phyloP scores from a whole-genome alignment of 1,284 basidiomycete species.

The Cutaneotrichosporon sp. region DNA sequence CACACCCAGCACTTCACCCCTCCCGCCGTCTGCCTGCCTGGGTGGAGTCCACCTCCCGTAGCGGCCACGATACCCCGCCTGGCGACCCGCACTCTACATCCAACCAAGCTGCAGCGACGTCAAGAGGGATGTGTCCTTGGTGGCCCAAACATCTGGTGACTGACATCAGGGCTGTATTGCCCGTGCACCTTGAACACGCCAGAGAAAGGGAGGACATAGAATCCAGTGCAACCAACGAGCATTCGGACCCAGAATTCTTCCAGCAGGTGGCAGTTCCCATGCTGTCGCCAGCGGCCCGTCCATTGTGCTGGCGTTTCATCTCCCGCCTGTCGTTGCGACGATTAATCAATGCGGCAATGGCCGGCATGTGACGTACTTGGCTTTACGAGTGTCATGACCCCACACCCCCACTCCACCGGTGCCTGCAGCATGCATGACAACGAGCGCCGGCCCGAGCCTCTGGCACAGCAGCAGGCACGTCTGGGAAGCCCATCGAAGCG shows the following conservation, averaged over 20 bases:
- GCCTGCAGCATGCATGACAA: background rate
- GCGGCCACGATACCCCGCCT: too few relatives aligned
- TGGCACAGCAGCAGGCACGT: background rate
- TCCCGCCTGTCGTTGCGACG: background rate
- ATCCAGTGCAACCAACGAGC: too few relatives aligned
- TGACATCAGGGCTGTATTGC: too few relatives aligned
- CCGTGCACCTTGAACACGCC: too few relatives aligned
- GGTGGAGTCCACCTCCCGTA: too few relatives aligned
- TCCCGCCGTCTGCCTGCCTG: background rate
- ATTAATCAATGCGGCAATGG: background rate
- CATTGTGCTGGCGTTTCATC: background rate
- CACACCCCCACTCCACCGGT: background rate
- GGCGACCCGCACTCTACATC: too few relatives aligned
- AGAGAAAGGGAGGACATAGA: too few relatives aligned
- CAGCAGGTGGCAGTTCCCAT: background rate
- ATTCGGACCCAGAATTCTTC: background rate
- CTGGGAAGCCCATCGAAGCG: background rate
- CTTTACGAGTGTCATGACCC: background rate
- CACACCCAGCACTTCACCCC: background rate
- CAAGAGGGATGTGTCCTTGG: too few relatives aligned
- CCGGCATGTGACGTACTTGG: background rate
- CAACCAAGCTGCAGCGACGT: too few relatives aligned
- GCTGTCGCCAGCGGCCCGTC: background rate
- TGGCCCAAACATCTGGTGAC: background rate
- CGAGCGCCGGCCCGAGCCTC: background rate